phyloP scores from a whole-genome alignment of 768 basidiomycete species.

The Boletus tylopilopsis region DNA sequence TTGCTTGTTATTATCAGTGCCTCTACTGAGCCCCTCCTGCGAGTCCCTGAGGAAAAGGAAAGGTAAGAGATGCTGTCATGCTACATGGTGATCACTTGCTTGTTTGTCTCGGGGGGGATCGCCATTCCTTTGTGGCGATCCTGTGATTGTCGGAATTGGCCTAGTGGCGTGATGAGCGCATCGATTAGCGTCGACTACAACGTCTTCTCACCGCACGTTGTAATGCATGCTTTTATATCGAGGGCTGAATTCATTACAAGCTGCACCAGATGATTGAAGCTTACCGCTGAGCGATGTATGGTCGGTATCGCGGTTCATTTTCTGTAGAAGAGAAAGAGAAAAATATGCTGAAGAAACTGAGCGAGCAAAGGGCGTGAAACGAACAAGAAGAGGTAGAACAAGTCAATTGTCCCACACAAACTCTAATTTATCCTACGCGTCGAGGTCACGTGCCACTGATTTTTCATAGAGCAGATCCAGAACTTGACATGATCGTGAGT shows the following conservation, averaged over 20 bases:
- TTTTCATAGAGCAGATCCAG: conserved; percentile 3
- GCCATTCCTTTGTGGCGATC: conserved; percentile 1
- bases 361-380: conserved; percentile 26
- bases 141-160: conserved; percentile 8
- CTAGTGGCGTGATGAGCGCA: conserved; percentile 9
- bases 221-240: conserved; percentile 1
- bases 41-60: conserved; percentile 8
- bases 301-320: conserved; percentile 36
- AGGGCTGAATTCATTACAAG: neutral
- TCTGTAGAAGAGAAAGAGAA: conserved; percentile 14
- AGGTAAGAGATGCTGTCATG: conserved; percentile 5
- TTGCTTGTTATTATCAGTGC: conserved; percentile 52
- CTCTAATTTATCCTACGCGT: conserved; percentile 30
- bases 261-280: conserved; percentile 8
- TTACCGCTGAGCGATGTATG: conserved; percentile 33
- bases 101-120: conserved; percentile 4
- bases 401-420: conserved; percentile 23
- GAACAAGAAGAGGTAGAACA: conserved; percentile 24
- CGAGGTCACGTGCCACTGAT: conserved; percentile 25
- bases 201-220: conserved; percentile 9
- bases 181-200: neutral
- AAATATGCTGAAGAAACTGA: conserved; percentile 4
- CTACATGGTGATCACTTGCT: conserved; percentile 3
- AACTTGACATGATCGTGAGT: too few relatives aligned
- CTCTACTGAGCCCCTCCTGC: conserved; percentile 41